Conservation (phyloP, 345 rosid genomes). For the Durio zibethinus region DNA sequence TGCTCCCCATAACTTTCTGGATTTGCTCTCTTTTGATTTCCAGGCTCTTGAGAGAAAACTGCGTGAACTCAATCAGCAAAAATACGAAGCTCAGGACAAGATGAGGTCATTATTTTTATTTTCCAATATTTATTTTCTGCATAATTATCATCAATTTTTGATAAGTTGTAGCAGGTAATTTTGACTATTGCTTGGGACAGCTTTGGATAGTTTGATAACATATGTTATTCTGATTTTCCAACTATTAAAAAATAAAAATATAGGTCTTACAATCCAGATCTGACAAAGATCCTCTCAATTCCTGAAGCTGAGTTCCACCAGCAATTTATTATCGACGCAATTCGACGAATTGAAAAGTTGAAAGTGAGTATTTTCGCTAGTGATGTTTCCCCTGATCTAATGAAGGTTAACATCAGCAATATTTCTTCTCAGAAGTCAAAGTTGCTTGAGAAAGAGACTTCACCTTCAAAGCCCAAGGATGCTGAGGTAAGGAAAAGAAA, state of each 20-base stretch:
- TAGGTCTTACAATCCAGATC: slow-evolving; percentile 24
- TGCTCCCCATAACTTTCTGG: not conserved
- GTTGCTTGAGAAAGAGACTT: slow-evolving; percentile 2
- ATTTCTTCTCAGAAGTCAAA: not conserved
- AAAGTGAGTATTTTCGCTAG: slow-evolving; percentile 17
- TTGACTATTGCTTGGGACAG: not conserved
- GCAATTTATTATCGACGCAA: slow-evolving; percentile 6
- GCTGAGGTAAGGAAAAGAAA: slow-evolving; percentile 7
- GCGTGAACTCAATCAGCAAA: slow-evolving; percentile 2
- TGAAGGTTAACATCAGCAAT: not conserved
- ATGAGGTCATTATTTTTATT: slow-evolving; percentile 19
- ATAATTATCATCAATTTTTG: not conserved
- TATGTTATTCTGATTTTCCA: not conserved
- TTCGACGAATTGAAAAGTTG: slow-evolving; percentile 19
- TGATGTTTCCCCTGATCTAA: not conserved
- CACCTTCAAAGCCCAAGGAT: not conserved
- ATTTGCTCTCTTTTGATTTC: not conserved
- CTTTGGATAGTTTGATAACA: not conserved
- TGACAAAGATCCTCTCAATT: slow-evolving; percentile 12
- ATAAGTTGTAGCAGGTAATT: not conserved
- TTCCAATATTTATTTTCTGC: not conserved
- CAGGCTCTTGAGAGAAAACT: slow-evolving; percentile 30
- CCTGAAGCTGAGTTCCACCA: slow-evolving; percentile 15
- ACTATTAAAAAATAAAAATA: not conserved
- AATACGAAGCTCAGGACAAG: slow-evolving; percentile 15